phyloP scores from a whole-genome alignment of 179 eudicot species.

The Beta corolliflora region DNA sequence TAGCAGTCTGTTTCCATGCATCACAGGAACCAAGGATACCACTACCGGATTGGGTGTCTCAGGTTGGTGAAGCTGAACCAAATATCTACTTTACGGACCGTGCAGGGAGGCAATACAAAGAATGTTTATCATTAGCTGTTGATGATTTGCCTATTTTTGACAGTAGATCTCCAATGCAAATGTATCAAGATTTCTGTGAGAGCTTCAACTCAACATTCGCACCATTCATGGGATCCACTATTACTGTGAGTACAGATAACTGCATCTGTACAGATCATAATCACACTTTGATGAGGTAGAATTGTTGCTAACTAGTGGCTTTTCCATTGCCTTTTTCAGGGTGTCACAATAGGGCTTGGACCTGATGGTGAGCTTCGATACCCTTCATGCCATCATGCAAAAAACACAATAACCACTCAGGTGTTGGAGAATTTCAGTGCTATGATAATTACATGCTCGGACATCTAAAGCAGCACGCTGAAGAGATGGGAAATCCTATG shows the following conservation, averaged over 20 bases:
- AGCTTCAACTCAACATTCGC: constrained; percentile 63
- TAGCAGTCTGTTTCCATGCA: constrained; percentile 71
- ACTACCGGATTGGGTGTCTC: constrained; percentile 79
- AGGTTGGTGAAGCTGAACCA: constrained; percentile 51
- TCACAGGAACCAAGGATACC: constrained; percentile 46
- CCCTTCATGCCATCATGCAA: constrained; percentile 50
- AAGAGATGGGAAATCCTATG: constrained; percentile 52
- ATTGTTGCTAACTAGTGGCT: background rate
- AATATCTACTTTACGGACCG: constrained; percentile 62
- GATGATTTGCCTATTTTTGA: constrained; percentile 74
- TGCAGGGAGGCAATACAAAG: constrained; percentile 50
- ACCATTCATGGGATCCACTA: constrained; percentile 68
- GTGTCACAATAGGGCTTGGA: constrained; percentile 72
- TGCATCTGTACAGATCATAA: background rate
- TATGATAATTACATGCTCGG: constrained; percentile 68
- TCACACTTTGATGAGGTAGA: background rate
- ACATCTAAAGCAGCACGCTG: constrained; percentile 61
- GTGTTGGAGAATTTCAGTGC: constrained; percentile 90
- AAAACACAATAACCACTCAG: constrained; percentile 28
- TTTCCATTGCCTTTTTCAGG: constrained; percentile 39
- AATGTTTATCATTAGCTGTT: constrained; percentile 65
- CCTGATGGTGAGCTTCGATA: constrained; percentile 92
- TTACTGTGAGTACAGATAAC: constrained; percentile 48
- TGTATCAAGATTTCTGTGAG: constrained; percentile 64
- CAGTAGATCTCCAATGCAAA: constrained; percentile 69